These are phyloP conservation scores for Serendipita sp. DNA, from an alignment of 768 basidiomycete species.

Conservation along the genomic window DNA sequence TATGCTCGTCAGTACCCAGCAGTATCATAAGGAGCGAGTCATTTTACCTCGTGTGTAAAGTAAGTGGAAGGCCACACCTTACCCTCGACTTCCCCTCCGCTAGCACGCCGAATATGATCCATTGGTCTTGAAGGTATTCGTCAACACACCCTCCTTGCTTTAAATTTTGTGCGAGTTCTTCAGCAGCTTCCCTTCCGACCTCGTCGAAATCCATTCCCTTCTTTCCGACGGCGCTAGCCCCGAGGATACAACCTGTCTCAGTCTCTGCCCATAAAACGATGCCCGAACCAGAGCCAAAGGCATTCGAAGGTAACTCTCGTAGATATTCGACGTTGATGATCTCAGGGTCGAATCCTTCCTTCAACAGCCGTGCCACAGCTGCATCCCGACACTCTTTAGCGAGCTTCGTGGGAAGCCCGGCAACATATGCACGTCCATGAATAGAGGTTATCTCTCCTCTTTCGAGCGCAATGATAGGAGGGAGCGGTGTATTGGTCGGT, in stretches of 20 bases:
- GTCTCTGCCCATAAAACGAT: conserved; percentile 64
- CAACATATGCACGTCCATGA: conserved; percentile 46
- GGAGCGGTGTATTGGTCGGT: conserved; percentile 25
- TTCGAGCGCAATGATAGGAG: conserved; percentile 32
- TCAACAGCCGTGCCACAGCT: conserved; percentile 29
- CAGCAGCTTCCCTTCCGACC: conserved; percentile 47
- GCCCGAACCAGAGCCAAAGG: conserved; percentile 49
- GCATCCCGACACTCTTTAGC: conserved; percentile 42
- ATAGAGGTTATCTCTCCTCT: conserved; percentile 38
- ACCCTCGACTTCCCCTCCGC: conserved; percentile 48
- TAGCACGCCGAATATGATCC: conserved; percentile 60
- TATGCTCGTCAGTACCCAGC: background rate
- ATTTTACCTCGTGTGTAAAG: conserved; percentile 48
- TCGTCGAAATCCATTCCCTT: conserved; percentile 29
- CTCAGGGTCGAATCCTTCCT: conserved; percentile 21
- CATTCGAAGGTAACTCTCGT: conserved; percentile 15
- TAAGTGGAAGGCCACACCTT: conserved; percentile 34
- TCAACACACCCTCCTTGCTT: conserved; percentile 58
- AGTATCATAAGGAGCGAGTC: background rate
- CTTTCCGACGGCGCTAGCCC: conserved; percentile 48
- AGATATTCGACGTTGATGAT: conserved; percentile 25
- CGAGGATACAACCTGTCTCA: conserved; percentile 46
- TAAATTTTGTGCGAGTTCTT: conserved; percentile 39
- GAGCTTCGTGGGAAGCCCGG: conserved; percentile 40
- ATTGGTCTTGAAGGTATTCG: conserved; percentile 55